Percentiles rank a stretch among this genome's conserved stretches.
Conservation (phyloP, 352 stramenopile genomes). For the Nothophytophthora sp. region DNA sequence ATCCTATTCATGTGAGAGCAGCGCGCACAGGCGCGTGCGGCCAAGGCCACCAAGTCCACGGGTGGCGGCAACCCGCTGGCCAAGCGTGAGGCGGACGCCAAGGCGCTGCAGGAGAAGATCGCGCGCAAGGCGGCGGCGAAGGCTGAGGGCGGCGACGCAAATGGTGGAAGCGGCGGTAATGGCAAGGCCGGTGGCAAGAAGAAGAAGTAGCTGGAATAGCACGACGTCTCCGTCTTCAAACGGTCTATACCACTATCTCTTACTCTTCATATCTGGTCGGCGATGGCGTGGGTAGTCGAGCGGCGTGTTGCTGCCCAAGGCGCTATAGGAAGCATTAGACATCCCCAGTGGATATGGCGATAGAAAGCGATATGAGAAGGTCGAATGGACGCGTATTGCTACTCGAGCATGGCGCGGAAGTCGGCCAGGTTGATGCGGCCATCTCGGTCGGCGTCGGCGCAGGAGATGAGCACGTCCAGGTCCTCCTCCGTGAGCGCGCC, state of each 20-base stretch:
- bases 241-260: no score
- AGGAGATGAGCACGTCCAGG: slow-evolving; percentile 81
- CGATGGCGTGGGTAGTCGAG: no score
- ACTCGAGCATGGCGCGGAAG: slow-evolving; percentile 78
- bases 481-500: slow-evolving; percentile 85
- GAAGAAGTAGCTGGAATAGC: slow-evolving; percentile 30
- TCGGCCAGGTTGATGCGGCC: slow-evolving; percentile 78
- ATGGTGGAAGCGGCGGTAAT: slow-evolving; percentile 4
- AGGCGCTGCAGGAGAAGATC: slow-evolving; percentile 85
- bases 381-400: slow-evolving; percentile 25
- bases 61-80: slow-evolving; percentile 58
- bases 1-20: no score
- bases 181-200: slow-evolving; percentile 36
- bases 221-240: no score
- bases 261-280: no score
- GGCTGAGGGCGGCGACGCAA: slow-evolving; percentile 36
- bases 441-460: slow-evolving; percentile 83
- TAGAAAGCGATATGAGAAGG: slow-evolving; percentile 9
- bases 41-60: slow-evolving; percentile 42
- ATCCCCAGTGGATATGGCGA: not conserved
- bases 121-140: slow-evolving; percentile 72
- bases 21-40: slow-evolving; percentile 73
- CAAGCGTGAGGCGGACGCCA: slow-evolving; percentile 68
- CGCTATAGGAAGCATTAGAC: slow-evolving; percentile 17
- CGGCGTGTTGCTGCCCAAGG: no score